Evolutionary conservation across 164 flowering plant species (phyloP), one percentile per base, ranked within the genome.

Genomic region (Aristolochia fimbriata): DNA sequence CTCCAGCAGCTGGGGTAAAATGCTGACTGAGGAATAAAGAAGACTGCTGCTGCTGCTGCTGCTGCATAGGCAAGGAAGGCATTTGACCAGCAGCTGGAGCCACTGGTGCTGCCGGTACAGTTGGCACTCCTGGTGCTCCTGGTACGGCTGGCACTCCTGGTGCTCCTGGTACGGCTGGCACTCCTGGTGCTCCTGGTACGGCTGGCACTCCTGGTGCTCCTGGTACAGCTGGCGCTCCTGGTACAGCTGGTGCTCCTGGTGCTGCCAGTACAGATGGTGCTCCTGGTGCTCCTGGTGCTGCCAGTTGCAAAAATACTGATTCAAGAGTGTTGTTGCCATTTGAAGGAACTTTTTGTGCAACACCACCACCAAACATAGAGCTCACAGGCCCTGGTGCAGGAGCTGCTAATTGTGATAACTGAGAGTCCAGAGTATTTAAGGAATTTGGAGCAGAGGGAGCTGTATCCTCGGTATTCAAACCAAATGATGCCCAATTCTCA

Each of bases 401-500:
- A 46, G 71, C 70, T 20, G 89, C 69, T 65, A 93, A 64, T 60
- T 79, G 79, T 19, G 77, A 75, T n/a, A 91, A 71, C 46, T 76
- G 63, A 68, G 88, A 80, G 31, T 81, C 90, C 66, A 91, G 51
- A 7, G 79, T 49, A 70, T 72, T 77, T 43, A 63, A 37, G 43
- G 43, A 55, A 67, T 61, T 81, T 47, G 84, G 74, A 47, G 82
- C 63, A 55, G 71, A 79, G 58, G 82, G 57, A 23, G 48, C 75
- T 56, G 75, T 78, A 13, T 69, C 69, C 55, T 75, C 77, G 2
- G 83, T 48, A 47, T 71, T 61, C 51, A 71, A 59, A 78, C 86
- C 97, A 80, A 94, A 91, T 62, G 85, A 86, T 47, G 99, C 99
- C 99, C 99, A 94, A 62, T 90, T 78, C 55, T 74, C 74, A 58